phyloP scores from a whole-genome alignment of 352 stramenopile genomes.

The Lagenidium sp. region DNA sequence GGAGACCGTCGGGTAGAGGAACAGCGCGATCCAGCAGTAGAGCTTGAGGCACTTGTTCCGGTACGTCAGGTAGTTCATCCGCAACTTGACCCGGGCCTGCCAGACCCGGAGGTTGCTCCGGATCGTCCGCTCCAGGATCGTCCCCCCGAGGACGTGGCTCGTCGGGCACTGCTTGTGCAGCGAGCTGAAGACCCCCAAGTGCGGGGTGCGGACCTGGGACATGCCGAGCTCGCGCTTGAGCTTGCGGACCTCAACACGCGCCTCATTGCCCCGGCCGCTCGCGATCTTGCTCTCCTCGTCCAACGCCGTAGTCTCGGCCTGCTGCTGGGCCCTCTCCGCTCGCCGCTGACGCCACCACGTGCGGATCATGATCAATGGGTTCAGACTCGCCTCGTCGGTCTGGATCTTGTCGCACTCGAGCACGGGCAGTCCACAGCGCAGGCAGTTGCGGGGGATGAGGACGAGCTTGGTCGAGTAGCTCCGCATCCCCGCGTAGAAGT shows the following conservation, averaged over 20 bases:
- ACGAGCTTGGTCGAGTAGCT: conserved; percentile 53
- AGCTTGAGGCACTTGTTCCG: conserved; percentile 73
- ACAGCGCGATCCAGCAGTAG: conserved; percentile 66
- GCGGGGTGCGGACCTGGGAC: conserved; percentile 61
- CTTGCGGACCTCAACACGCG: conserved; percentile 19
- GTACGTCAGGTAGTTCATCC: conserved; percentile 81
- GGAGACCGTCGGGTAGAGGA: conserved; percentile 69
- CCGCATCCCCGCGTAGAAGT: conserved; percentile 55
- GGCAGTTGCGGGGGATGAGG: conserved; percentile 64
- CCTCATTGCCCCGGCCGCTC: not conserved
- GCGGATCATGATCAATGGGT: conserved; percentile 26
- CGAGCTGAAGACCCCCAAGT: conserved; percentile 53
- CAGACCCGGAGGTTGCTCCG: conserved; percentile 66
- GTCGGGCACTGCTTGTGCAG: conserved; percentile 40
- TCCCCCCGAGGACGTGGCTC: conserved; percentile 29
- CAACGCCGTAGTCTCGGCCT: not conserved
- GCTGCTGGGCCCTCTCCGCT: not conserved
- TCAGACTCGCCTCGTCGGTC: conserved; percentile 50
- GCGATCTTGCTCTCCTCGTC: not conserved
- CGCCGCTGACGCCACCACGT: conserved; percentile 31
- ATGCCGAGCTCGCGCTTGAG: conserved; percentile 66
- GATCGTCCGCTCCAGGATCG: conserved; percentile 53
- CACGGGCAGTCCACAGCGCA: conserved; percentile 51
- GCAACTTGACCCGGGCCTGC: conserved; percentile 67
- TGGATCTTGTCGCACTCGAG: conserved; percentile 36